Percentiles rank a stretch among this genome's conserved stretches.
phyloP scores from a whole-genome alignment of 805 yeast species.

The Nakazawaea molendinolei region DNA sequence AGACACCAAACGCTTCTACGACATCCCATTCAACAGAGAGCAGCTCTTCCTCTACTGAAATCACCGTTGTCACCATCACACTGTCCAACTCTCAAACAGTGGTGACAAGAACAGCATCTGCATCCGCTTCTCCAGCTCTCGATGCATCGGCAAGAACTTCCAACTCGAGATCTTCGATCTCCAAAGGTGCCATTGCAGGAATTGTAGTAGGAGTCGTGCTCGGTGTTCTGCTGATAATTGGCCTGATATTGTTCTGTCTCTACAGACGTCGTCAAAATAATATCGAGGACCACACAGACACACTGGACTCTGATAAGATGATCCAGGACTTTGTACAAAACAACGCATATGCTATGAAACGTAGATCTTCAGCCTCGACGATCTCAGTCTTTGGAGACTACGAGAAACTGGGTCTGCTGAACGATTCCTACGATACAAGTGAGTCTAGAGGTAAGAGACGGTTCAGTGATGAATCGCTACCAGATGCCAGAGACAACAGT shows the following conservation, averaged over 20 bases:
- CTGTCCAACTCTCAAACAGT: conserved; percentile 16
- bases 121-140: conserved; percentile 12
- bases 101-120: conserved; percentile 14
- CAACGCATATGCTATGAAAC: conserved; percentile 10
- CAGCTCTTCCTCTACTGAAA: background rate
- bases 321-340: conserved; percentile 8
- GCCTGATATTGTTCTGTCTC: conserved; percentile 16
- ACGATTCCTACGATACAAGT: conserved; percentile 12
- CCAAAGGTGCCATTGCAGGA: conserved; percentile 11
- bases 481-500: conserved; percentile 72
- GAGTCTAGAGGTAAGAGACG: conserved; percentile 13
- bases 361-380: conserved; percentile 15
- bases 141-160: background rate
- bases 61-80: conserved; percentile 15
- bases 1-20: too few species aligned
- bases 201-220: conserved; percentile 24
- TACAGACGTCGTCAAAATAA: background rate
- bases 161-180: conserved; percentile 13
- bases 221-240: conserved; percentile 17
- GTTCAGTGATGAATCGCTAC: conserved; percentile 16
- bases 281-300: conserved; percentile 1
- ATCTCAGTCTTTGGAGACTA: conserved; percentile 12
- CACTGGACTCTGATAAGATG: conserved; percentile 10
- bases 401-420: conserved; percentile 8
- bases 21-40: conserved; percentile 17